Conservation (phyloP, 441 rosid species). For the Daphne laureola region DNA sequence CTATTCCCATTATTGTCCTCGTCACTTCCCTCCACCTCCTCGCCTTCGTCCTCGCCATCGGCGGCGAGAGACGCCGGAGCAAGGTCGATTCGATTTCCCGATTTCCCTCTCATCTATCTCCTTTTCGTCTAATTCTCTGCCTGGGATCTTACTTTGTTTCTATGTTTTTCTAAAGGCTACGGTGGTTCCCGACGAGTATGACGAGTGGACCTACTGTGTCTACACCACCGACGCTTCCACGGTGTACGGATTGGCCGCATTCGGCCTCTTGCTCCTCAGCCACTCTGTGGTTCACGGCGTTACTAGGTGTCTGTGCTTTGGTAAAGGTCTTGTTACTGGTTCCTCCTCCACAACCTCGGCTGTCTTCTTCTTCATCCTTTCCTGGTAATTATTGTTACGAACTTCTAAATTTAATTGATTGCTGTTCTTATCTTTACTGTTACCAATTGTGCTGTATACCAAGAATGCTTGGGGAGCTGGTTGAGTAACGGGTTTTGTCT, state of each 20-base stretch:
- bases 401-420: too few species aligned
- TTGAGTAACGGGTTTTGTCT: too few species aligned
- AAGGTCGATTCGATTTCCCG: slow-evolving; percentile 26
- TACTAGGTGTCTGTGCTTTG: slow-evolving; percentile 80
- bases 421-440: neutral
- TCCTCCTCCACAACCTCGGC: slow-evolving; percentile 48
- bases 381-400: slow-evolving; percentile 78
- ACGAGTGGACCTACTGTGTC: slow-evolving; percentile 59
- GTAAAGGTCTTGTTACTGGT: slow-evolving; percentile 66
- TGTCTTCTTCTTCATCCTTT: slow-evolving; percentile 70
- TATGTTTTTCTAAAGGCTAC: slow-evolving; percentile 37
- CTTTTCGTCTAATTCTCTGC: neutral
- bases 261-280: slow-evolving; percentile 63
- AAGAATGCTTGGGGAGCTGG: too few species aligned
- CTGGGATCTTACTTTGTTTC: neutral
- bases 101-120: neutral
- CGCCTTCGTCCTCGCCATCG: slow-evolving; percentile 87
- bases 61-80: slow-evolving; percentile 96
- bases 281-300: slow-evolving; percentile 64
- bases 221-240: slow-evolving; percentile 74
- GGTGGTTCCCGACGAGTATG: slow-evolving; percentile 64
- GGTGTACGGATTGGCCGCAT: slow-evolving; percentile 76
- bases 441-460: too few species aligned
- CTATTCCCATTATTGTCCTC: slow-evolving; percentile 47
- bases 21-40: slow-evolving; percentile 66